Evolutionary conservation across 2,329 filamentous ascomycete species (phyloP).

Genomic region (Nothophoma quercina): DNA sequence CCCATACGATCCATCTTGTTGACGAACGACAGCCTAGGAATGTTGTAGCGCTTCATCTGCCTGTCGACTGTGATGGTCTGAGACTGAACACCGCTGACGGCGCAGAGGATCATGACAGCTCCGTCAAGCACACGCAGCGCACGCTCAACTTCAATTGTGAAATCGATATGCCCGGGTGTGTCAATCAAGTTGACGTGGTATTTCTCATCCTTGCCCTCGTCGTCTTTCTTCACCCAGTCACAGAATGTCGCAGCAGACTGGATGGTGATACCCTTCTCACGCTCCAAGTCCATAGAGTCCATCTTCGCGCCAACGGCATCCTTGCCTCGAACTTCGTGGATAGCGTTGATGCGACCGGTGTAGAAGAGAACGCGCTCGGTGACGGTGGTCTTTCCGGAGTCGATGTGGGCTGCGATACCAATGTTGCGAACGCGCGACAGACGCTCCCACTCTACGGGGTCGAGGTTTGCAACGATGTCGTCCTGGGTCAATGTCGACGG

Average conservation of each 20-base stretch:
- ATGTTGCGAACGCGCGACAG: constrained; percentile 90
- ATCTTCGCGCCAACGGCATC: constrained; percentile 98
- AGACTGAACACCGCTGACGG: constrained; percentile 94
- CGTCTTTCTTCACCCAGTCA: constrained; percentile 85
- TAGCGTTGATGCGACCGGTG: constrained; percentile 93
- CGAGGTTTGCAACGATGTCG: constrained; percentile 79
- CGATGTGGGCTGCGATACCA: constrained; percentile 98
- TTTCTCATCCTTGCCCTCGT: constrained; percentile 79
- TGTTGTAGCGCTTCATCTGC: constrained; percentile 98
- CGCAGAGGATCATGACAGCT: constrained; percentile 97
- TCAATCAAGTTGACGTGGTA: constrained; percentile 99
- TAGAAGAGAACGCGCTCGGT: constrained; percentile 98
- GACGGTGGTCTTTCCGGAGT: constrained; percentile 96
- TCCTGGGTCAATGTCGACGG: constrained; percentile 66
- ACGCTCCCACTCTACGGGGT: constrained; percentile 77
- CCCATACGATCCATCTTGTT: constrained; percentile 99
- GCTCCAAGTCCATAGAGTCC: constrained; percentile 99
- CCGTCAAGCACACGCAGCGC: constrained; percentile 94
- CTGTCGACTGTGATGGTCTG: constrained; percentile 98
- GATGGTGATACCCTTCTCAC: constrained; percentile 98
- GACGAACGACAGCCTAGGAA: constrained; percentile 93
- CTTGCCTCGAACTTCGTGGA: constrained; percentile 95
- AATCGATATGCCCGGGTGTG: constrained; percentile 97
- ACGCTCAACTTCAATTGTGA: constrained; percentile 97
- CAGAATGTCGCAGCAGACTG: constrained; percentile 98